These are phyloP conservation scores for Eucalyptus regnans DNA, from an alignment of 345 rosid species.

Conservation along the genomic window DNA sequence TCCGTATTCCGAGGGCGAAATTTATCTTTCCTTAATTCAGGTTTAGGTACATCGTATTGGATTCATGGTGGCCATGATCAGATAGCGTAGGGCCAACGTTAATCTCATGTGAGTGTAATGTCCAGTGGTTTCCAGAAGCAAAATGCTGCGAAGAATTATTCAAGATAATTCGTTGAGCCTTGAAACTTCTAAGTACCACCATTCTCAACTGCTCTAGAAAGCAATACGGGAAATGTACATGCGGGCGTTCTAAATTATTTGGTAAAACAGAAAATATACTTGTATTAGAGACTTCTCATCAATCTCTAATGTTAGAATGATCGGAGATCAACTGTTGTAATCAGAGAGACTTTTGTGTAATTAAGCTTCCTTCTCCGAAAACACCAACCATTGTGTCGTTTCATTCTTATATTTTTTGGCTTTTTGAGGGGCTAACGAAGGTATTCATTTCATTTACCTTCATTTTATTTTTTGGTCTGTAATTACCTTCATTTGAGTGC, in stretches of 20 bases:
- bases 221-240: neutral
- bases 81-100: neutral
- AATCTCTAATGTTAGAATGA: neutral
- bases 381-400: neutral
- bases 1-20: neutral
- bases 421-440: neutral
- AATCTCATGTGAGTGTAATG: neutral
- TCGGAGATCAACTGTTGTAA: neutral
- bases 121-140: neutral
- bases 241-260: neutral
- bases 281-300: neutral
- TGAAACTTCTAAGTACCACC: neutral
- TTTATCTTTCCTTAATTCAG: neutral
- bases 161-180: neutral
- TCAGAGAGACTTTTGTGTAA: neutral
- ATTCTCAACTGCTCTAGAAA: neutral
- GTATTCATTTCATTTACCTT: neutral
- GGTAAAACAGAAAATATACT: neutral
- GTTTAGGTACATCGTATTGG: neutral
- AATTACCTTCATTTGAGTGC: conserved; percentile 95
- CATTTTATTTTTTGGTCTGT: neutral
- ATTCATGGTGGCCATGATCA: neutral
- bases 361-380: neutral
- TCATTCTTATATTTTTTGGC: neutral
- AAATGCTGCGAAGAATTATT: neutral